Evolutionary conservation across 306 rosid species (phyloP).

Genomic region (Prunus padus): DNA sequence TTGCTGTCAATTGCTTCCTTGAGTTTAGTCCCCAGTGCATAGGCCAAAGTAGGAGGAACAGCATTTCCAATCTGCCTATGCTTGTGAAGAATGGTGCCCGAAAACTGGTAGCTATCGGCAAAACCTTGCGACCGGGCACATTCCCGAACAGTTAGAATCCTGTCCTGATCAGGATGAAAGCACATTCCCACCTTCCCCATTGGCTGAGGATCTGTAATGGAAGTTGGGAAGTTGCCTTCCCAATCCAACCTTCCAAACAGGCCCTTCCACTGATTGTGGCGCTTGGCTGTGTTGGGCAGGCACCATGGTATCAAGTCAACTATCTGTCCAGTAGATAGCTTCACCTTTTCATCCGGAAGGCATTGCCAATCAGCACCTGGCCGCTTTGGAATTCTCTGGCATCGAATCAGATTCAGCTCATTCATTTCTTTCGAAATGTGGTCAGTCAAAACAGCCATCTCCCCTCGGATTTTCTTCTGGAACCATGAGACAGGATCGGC

Average conservation of each 20-base stretch:
- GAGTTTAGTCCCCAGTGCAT: constrained; percentile 77
- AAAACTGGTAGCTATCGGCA: constrained; percentile 68
- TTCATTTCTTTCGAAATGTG: constrained; percentile 97
- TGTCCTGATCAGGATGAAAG: constrained; percentile 95
- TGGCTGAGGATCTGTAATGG: constrained; percentile 95
- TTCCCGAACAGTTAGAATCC: constrained; percentile 91
- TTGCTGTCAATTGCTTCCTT: constrained; percentile 65
- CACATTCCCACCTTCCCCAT: constrained; percentile 99
- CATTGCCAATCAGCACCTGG: constrained; percentile 97
- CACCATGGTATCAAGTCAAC: constrained; percentile 97
- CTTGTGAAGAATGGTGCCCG: constrained; percentile 75
- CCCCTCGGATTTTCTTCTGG: constrained; percentile 80
- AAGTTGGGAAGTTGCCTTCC: constrained; percentile 97
- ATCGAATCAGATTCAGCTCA: constrained; percentile 79
- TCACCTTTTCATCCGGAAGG: constrained; percentile 90
- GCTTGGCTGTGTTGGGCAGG: constrained; percentile 93
- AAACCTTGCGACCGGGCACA: constrained; percentile 98
- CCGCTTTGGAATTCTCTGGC: constrained; percentile 83
- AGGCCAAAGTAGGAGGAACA: constrained; percentile 93
- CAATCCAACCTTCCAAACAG: constrained; percentile 92
- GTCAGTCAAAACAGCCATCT: constrained; percentile 68
- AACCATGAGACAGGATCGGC: constrained; percentile 83
- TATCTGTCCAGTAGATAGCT: constrained; percentile 69
- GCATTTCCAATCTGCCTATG: constrained; percentile 98
- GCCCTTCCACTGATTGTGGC: constrained; percentile 99